Conservation (phyloP, 73 alveolate genomes). For the Breviolum minutum region DNA sequence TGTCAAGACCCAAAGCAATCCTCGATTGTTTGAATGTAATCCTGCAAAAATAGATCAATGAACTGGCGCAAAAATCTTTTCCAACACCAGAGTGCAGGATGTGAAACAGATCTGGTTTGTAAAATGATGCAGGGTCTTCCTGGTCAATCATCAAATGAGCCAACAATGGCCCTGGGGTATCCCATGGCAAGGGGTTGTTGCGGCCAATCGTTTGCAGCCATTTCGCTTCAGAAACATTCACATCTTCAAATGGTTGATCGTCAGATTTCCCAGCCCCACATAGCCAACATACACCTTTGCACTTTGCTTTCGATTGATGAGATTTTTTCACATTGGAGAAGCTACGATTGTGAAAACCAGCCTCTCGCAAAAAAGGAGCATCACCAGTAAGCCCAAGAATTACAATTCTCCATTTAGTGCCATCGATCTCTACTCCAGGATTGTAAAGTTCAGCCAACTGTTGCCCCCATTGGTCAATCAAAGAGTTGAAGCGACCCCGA, state of each 20-base stretch:
- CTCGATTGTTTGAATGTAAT: not conserved
- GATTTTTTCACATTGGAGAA: not conserved
- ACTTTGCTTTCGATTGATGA: not conserved
- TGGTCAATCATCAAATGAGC: not conserved
- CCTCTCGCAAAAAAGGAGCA: not conserved
- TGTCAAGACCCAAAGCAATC: not conserved
- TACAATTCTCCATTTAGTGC: not conserved
- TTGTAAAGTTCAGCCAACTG: not conserved
- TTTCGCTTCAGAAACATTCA: not conserved
- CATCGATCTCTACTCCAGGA: not conserved
- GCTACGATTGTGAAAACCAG: not conserved
- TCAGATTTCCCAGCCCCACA: not conserved
- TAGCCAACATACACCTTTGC: not conserved
- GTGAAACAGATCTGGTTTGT: not conserved
- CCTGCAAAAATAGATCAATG: not conserved
- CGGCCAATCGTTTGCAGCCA: not conserved
- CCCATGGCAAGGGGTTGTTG: conserved; percentile 17
- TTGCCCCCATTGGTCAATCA: not conserved
- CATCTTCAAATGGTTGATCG: not conserved
- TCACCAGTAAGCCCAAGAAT: conserved; percentile 34
- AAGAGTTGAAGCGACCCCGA: not conserved
- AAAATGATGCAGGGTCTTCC: not conserved
- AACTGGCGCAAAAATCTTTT: not conserved
- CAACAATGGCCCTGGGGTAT: not conserved
- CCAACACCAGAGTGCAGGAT: conserved; percentile 23